A percentile compares a stretch with the other conserved stretches of the same genome.
Conservation (phyloP, 805 yeast genomes). For the Candida palmyrensis region DNA sequence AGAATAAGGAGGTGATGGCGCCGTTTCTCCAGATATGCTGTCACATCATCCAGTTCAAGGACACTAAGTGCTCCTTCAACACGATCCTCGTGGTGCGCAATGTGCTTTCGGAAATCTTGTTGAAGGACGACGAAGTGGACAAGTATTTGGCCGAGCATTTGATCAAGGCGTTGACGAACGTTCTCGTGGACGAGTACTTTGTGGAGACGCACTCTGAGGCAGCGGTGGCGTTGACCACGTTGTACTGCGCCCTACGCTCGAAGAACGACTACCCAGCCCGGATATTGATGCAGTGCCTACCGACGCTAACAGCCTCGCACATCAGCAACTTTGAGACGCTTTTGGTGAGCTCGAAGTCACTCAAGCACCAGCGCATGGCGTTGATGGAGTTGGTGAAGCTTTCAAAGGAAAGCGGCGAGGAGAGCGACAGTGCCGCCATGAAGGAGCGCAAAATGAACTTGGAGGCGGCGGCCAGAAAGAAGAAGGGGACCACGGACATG, state of each 20-base stretch:
- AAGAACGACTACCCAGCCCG: slow-evolving; percentile 67
- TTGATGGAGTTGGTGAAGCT: slow-evolving; percentile 70
- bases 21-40: slow-evolving; percentile 72
- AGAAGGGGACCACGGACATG: slow-evolving; percentile 44
- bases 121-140: slow-evolving; percentile 73
- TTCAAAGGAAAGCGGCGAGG: slow-evolving; percentile 39
- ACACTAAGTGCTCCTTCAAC: slow-evolving; percentile 89
- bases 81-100: slow-evolving; percentile 77
- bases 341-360: slow-evolving; percentile 57
- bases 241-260: slow-evolving; percentile 68
- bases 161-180: slow-evolving; percentile 61
- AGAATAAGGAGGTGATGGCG: slow-evolving; percentile 62
- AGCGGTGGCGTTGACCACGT: slow-evolving; percentile 77
- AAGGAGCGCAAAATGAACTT: slow-evolving; percentile 49
- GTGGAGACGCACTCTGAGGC: slow-evolving; percentile 89
- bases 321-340: slow-evolving; percentile 60
- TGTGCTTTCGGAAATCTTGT: slow-evolving; percentile 61
- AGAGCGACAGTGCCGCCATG: slow-evolving; percentile 19
- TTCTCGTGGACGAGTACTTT: slow-evolving; percentile 70
- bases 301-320: slow-evolving; percentile 50
- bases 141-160: slow-evolving; percentile 58
- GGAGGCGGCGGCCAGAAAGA: slow-evolving; percentile 47
- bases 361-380: slow-evolving; percentile 76
- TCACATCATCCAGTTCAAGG: slow-evolving; percentile 77
- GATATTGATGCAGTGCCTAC: slow-evolving; percentile 48